phyloP scores from a whole-genome alignment of 306 rosid species.

The Begonia masoniana region DNA sequence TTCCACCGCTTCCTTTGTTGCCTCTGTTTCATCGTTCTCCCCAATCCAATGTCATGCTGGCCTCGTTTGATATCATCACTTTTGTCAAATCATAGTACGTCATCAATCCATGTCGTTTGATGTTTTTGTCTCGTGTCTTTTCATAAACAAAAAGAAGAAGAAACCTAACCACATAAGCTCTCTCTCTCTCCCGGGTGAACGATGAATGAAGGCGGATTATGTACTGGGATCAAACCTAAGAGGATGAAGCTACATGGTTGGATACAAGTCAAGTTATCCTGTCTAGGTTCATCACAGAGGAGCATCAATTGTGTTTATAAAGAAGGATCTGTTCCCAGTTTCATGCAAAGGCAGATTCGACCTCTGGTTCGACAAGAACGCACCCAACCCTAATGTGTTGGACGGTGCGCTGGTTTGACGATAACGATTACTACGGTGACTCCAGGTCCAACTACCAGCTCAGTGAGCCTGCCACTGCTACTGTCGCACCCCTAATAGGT shows the following conservation, averaged over 20 bases:
- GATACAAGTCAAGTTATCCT: slow-evolving; percentile 35
- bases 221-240: slow-evolving; percentile 48
- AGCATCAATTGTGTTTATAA: too few relatives aligned
- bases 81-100: too few relatives aligned
- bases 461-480: slow-evolving; percentile 37
- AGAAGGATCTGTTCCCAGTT: slow-evolving; percentile 10
- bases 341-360: slow-evolving; percentile 33
- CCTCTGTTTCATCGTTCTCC: too few relatives aligned
- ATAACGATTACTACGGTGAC: slow-evolving; percentile 21
- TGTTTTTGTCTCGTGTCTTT: too few relatives aligned
- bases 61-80: too few relatives aligned
- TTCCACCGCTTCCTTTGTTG: slow-evolving; percentile 36
- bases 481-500: slow-evolving; percentile 16
- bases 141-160: slow-evolving; percentile 5
- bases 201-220: slow-evolving; percentile 31
- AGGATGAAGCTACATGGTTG: slow-evolving; percentile 57
- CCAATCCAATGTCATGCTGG: too few relatives aligned
- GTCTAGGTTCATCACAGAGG: slow-evolving; percentile 49
- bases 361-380: slow-evolving; percentile 21
- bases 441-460: slow-evolving; percentile 20
- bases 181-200: not conserved
- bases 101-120: too few relatives aligned
- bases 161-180: not conserved
- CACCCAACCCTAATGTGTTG: slow-evolving; percentile 41
- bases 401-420: slow-evolving; percentile 33